Evolutionary conservation across 257 asterid genomes (phyloP).

Genomic region (Henckelia pumila): DNA sequence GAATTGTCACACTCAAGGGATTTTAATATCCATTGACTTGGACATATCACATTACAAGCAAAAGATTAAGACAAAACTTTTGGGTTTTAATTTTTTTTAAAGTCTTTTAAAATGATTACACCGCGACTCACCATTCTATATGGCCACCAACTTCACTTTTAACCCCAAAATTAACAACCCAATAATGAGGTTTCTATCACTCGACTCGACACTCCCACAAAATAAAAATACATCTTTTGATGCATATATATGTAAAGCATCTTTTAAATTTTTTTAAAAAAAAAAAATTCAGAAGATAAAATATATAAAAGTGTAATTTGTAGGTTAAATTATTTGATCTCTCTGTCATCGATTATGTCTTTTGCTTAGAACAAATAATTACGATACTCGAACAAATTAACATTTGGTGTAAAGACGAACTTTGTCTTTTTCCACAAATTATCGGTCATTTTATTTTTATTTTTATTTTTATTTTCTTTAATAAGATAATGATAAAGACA

Average conservation of each 20-base stretch:
- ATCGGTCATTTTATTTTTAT: neutral
- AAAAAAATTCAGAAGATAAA: no score
- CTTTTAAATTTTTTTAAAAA: no score
- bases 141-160: slow-evolving; percentile 26
- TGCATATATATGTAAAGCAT: neutral
- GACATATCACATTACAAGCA: slow-evolving; percentile 28
- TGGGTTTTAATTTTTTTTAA: slow-evolving; percentile 17
- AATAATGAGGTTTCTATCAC: slow-evolving; percentile 33
- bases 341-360: no score
- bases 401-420: neutral
- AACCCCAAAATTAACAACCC: slow-evolving; percentile 36
- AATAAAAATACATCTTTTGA: neutral
- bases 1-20: slow-evolving; percentile 14
- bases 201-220: slow-evolving; percentile 28
- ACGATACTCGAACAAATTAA: no score
- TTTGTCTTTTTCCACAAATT: neutral
- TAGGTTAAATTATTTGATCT: no score
- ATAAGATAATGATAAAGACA: no score
- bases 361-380: no score
- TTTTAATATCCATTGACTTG: slow-evolving; percentile 56
- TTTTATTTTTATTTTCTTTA: no score
- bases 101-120: slow-evolving; percentile 56
- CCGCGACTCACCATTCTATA: slow-evolving; percentile 45
- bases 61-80: slow-evolving; percentile 29
- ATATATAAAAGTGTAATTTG: no score